Evolutionary conservation across 768 basidiomycete genomes (phyloP).

Genomic region (Pleurotus djamor): DNA sequence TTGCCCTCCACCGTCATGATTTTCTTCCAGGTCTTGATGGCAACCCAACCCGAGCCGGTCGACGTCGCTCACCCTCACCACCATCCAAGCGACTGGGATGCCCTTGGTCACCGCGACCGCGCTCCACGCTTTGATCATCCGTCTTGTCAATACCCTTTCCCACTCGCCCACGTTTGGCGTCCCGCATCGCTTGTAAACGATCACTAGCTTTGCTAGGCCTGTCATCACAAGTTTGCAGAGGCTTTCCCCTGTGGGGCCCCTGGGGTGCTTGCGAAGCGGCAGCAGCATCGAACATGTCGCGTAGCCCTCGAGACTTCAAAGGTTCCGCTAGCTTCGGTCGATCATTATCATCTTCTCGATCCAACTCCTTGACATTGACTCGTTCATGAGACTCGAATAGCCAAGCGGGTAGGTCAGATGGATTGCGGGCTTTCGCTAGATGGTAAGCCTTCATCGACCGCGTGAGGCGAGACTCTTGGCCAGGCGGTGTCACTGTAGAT

Average conservation of each 20-base stretch:
- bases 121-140: neutral
- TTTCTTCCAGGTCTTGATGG: constrained; percentile 25
- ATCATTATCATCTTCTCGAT: constrained; percentile 12
- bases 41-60: constrained; percentile 26
- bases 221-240: constrained; percentile 11
- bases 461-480: constrained; percentile 57
- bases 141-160: neutral
- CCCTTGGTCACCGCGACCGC: neutral
- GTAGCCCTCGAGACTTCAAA: constrained; percentile 25
- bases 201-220: constrained; percentile 36
- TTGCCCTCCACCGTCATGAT: neutral
- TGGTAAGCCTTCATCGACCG: constrained; percentile 71
- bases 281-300: constrained; percentile 35
- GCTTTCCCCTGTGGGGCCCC: neutral
- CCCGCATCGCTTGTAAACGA: constrained; percentile 48
- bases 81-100: neutral
- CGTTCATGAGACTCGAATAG: constrained; percentile 61
- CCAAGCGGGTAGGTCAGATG: constrained; percentile 62
- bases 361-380: constrained; percentile 18
- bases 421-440: constrained; percentile 54
- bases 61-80: constrained; percentile 7
- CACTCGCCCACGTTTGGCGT: constrained; percentile 36
- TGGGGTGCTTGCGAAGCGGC: constrained; percentile 11
- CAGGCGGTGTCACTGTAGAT: constrained; percentile 43
- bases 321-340: constrained; percentile 8